Evolutionary conservation across 179 eudicot genomes (phyloP).

Genomic region (Kewa caespitosa): DNA sequence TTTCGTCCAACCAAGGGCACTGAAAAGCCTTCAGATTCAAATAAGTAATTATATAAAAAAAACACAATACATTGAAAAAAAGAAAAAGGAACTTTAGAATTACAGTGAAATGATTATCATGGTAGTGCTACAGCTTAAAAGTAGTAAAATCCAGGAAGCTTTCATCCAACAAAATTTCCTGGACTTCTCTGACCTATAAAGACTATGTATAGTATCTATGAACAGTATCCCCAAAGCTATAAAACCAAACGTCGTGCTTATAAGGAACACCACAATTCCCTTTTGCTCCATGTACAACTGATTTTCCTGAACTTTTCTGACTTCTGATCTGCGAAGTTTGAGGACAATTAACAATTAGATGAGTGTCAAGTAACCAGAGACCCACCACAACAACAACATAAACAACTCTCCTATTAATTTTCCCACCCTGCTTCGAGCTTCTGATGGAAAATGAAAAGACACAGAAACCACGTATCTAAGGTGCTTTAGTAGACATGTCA

Average conservation of each 20-base stretch:
- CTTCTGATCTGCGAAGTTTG: constrained; percentile 36
- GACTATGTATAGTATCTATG: constrained; percentile 44
- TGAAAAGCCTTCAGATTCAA: too few species aligned
- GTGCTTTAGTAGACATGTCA: too few species aligned
- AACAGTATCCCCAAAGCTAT: constrained; percentile 51
- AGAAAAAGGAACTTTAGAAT: too few species aligned
- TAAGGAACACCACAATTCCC: constrained; percentile 44
- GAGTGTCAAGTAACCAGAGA: too few species aligned
- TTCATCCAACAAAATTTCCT: constrained; percentile 70
- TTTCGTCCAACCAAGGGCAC: too few species aligned
- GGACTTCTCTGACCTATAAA: constrained; percentile 44
- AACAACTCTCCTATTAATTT: neutral
- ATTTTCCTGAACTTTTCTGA: constrained; percentile 37
- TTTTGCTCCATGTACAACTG: constrained; percentile 45
- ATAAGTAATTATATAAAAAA: too few species aligned
- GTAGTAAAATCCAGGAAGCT: constrained; percentile 64
- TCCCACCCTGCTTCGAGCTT: neutral
- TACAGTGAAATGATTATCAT: constrained; percentile 61
- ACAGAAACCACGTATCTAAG: too few species aligned
- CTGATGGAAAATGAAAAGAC: neutral
- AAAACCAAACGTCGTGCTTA: constrained; percentile 55
- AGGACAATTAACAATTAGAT: neutral
- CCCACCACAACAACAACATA: too few species aligned
- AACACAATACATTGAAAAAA: too few species aligned
- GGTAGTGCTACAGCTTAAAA: constrained; percentile 52